Conservation (phyloP, 345 rosid species). For the Viola odorata region DNA sequence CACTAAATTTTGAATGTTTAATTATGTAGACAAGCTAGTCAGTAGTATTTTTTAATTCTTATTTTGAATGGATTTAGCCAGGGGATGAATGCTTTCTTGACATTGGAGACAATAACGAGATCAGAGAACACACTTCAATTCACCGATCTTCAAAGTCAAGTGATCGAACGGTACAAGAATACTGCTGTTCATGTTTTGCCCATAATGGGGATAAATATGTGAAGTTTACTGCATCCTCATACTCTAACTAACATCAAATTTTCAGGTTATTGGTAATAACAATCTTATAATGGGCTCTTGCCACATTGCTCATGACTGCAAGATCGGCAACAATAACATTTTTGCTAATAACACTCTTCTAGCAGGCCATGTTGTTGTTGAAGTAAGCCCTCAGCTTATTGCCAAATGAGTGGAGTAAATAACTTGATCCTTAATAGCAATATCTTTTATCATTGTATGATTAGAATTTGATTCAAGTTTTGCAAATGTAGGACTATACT, state of each 20-base stretch:
- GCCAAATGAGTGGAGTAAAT: not conserved
- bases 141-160: slow-evolving; percentile 80
- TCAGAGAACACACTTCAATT: slow-evolving; percentile 77
- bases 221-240: slow-evolving; percentile 2
- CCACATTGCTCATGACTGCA: slow-evolving; percentile 95
- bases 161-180: slow-evolving; percentile 55
- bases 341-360: slow-evolving; percentile 83
- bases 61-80: slow-evolving; percentile 42
- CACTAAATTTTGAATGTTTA: too few relatives aligned
- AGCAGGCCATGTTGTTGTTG: slow-evolving; percentile 84
- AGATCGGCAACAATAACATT: slow-evolving; percentile 76
- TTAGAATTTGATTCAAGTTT: slow-evolving; percentile 28
- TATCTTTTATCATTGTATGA: slow-evolving; percentile 7
- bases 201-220: not conserved
- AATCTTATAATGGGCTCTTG: slow-evolving; percentile 97
- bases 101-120: slow-evolving; percentile 78
- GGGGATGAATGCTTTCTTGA: slow-evolving; percentile 80
- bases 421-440: not conserved
- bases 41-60: not conserved
- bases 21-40: not conserved
- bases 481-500: slow-evolving; percentile 52
- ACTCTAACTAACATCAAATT: slow-evolving; percentile 8
- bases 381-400: slow-evolving; percentile 44
- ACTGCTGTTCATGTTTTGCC: not conserved
- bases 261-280: slow-evolving; percentile 77